These are phyloP conservation scores for Micromonas commoda DNA, from an alignment of 139 green algal genomes.

Conservation along the genomic window DNA sequence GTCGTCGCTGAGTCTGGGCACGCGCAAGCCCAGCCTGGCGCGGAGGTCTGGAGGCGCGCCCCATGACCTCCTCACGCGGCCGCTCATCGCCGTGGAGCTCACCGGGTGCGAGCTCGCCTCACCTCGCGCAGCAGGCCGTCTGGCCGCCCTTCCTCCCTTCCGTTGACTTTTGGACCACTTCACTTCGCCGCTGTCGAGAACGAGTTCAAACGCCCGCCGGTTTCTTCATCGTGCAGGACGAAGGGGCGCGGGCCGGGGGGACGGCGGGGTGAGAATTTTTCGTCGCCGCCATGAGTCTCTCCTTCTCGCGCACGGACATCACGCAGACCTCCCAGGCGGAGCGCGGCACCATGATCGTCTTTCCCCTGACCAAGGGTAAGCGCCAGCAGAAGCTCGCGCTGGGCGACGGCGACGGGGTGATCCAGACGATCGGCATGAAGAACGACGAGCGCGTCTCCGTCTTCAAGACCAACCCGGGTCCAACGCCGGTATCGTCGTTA, in stretches of 20 bases:
- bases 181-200: too few relatives aligned
- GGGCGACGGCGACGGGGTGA: slow-evolving; percentile 53
- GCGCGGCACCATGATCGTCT: slow-evolving; percentile 40
- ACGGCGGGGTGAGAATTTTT: not conserved
- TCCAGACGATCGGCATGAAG: slow-evolving; percentile 59
- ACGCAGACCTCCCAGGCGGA: not conserved
- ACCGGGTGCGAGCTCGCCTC: too few relatives aligned
- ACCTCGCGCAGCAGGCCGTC: too few relatives aligned
- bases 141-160: too few relatives aligned
- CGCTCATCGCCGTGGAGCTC: too few relatives aligned
- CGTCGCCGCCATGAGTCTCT: not conserved
- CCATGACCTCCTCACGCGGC: too few relatives aligned
- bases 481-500: slow-evolving; percentile 40
- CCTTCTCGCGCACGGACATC: not conserved
- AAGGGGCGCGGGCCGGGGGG: not conserved
- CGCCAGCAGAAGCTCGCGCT: slow-evolving; percentile 57
- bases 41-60: too few relatives aligned
- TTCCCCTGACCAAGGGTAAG: slow-evolving; percentile 55
- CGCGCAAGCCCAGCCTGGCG: too few relatives aligned
- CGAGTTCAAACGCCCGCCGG: too few relatives aligned
- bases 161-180: too few relatives aligned
- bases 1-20: too few relatives aligned
- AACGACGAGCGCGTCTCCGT: slow-evolving; percentile 43
- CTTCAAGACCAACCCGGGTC: slow-evolving; percentile 50
- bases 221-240: not conserved